Percentiles rank a stretch among this genome's conserved stretches.
Evolutionary conservation across 805 yeast genomes (phyloP).

Genomic region (Wickerhamiella sergipiensis): DNA sequence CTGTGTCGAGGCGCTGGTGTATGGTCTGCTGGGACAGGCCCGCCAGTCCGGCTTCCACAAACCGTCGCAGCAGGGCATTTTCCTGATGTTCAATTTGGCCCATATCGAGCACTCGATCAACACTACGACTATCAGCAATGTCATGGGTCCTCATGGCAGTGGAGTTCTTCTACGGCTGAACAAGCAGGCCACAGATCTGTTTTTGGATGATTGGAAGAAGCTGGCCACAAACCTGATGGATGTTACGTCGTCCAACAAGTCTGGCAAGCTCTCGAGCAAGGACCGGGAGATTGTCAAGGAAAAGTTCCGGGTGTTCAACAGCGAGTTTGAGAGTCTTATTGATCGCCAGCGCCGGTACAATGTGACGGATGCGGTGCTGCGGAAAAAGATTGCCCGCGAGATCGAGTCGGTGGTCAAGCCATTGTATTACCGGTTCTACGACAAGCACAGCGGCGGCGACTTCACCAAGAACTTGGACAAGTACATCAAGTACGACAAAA

Average conservation of each 20-base stretch:
- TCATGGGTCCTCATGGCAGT: slow-evolving; percentile 46
- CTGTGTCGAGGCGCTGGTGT: slow-evolving; percentile 57
- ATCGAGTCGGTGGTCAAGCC: slow-evolving; percentile 57
- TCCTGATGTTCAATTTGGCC: slow-evolving; percentile 25
- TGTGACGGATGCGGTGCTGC: slow-evolving; percentile 53
- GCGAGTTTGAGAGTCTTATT: slow-evolving; percentile 65
- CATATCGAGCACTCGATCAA: slow-evolving; percentile 15
- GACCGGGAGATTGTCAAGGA: slow-evolving; percentile 77
- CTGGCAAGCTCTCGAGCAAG: slow-evolving; percentile 33
- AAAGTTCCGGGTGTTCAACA: slow-evolving; percentile 67
- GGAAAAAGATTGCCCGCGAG: slow-evolving; percentile 52
- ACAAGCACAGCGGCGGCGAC: slow-evolving; percentile 56
- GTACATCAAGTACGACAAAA: slow-evolving; percentile 46
- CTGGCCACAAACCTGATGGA: slow-evolving; percentile 69
- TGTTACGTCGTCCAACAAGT: slow-evolving; percentile 38
- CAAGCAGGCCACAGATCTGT: slow-evolving; percentile 36
- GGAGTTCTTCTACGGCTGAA: slow-evolving; percentile 56
- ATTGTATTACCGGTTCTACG: slow-evolving; percentile 72
- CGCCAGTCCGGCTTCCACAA: slow-evolving; percentile 33
- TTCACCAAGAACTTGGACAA: slow-evolving; percentile 58
- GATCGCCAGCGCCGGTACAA: slow-evolving; percentile 50
- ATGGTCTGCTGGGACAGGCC: slow-evolving; percentile 39
- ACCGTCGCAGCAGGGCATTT: slow-evolving; percentile 26
- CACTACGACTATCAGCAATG: slow-evolving; percentile 35
- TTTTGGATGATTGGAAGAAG: slow-evolving; percentile 61